Base-by-base conservation (phyloP, 768 basidiomycete species). In the Russula ochroleuca region DNA sequence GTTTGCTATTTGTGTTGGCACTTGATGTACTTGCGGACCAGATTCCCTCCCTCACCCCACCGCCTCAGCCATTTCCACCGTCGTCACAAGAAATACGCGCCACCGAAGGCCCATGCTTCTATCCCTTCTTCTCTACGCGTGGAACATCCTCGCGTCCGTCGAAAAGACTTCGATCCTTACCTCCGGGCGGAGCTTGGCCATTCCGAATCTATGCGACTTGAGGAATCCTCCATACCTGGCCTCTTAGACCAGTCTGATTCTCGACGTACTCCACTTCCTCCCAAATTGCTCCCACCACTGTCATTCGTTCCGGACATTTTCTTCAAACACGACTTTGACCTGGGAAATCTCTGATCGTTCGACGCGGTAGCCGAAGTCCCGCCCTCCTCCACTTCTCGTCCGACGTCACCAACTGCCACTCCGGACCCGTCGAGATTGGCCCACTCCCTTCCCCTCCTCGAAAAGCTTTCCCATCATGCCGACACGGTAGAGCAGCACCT, bases 401-500 rank as follows among this genome's bases (percentile, higher is more conserved):
- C 54, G 33, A 40, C 59, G 19, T 64, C 62, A 14, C 62, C 49
- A 73, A 77, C 28, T 74, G 75, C 33, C 69, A 77, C 45, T 23
- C 56, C 31, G 41, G 87, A 90, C 68, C 84, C 87, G 0, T 78
- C 84, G 0, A 77, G 85, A 2, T 79, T 88, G 58, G 80, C 89
- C 10, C 79, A 86, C 73, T 80, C 86, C 5, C 79, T 88, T 2
- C 89, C 88, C 0, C 77, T 95, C 4, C 86, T 96, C 11, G 95
- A 98, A 72, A 88, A 86, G 69, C 85, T 98, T 66, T 94, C 94
- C 11, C 88, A 92, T 61, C 88, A 96, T 70, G 87, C 95, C 2
- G 97, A 98, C 72, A 89, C 89, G 0, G 84, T 98, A 66, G 97
- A 99, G 72, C 86, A 93, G 64, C 96, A 99, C 74, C 88, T 99